Evolutionary conservation across 345 rosid genomes (phyloP), one percentile per base, ranked within the genome.

Genomic region (Ricinus communis): DNA sequence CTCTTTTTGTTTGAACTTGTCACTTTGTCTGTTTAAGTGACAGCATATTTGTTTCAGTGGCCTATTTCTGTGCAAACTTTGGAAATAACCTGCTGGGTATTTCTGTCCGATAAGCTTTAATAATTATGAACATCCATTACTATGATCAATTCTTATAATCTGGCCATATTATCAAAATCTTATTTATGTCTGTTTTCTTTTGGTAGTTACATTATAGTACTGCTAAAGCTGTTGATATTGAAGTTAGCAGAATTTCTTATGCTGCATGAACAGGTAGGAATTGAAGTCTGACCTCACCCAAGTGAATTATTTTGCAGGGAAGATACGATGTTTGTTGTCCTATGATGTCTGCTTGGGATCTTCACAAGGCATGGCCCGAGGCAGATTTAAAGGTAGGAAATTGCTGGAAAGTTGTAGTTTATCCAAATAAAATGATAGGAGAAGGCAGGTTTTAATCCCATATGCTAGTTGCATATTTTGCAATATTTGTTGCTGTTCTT

Each of bases 301-400:
- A 22, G 52, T 43, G 70, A 49, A 62, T 45, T 31, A 24, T 50
- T 62, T 71, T 80, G 83, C 88, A 92, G 99, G 99, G 99, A 76
- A 89, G 98, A 83, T 92, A 92, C 79, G 99, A 95, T 61, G 79
- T 89, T 22, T 87, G 93, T 69, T 90, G 97, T 78, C 99, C 99
- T 21, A 90, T 95, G 96, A 90, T 95, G 96, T 95, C 99, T 58
- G 99, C 99, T 73, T 92, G 99, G 99, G 99, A 95, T 88, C 91
- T 92, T 70, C 99, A 89, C 71, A 95, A 81, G 85, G 89, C 91
- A 73, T 95, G 95, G 96, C 96, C 96, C 27, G 98, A 92, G 84
- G 97, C 97, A 66, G 94, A 89, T 25, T 83, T 95, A 43, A 89
- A 84, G 94, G 99, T 90, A 82, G 68, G 62, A 15, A 60, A 50